Base-by-base conservation (phyloP, 768 basidiomycete genomes). In the Podaxis rugospora region DNA sequence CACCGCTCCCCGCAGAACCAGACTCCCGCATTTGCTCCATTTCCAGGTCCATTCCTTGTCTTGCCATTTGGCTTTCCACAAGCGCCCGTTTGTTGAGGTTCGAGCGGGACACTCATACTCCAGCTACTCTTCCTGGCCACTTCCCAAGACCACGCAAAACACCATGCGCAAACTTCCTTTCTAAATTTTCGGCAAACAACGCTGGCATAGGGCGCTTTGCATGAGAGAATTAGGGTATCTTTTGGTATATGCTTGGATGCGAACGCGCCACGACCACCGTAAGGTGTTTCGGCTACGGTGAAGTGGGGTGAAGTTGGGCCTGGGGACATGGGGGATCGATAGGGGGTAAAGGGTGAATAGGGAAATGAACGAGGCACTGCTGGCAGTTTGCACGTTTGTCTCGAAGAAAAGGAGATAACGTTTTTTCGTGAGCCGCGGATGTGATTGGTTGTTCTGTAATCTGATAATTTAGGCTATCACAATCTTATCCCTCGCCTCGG, bases 131-230 rank as follows among this genome's bases (percentile, higher is more conserved):
- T 76, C 32, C 77, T 61, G 0, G 51, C 59, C 21, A 57, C 73
- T 55, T 84, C 82, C 64, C 81, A 81, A 25, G 83, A 77, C 66
- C 88, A 88, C 40, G 79, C 77, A 67, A 86, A 88, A 70, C 88
- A 89, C 67, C 81, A 74, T 9, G 79, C 82, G 65, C 87, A 89
- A 51, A 87, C 85, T 68, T 88, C 87, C 68, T 83, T 85, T 42
- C 85, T 78, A 64, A 87, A 89, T 62, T 81, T 80, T 66, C 80
- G 83, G 69, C 82, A 82, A 54, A 89, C 75, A 36, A 85, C 84
- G 53, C 77, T 78, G 0, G 81, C 77, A 66, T 84, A 87, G 0
- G 88, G 87, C 4, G 71, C 70, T 51, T 74, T 62, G 59, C 80
- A 79, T 23, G 71, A 70, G 56, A 81, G 73, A 46, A 87, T 68